Evolutionary conservation across 2,329 filamentous ascomycete genomes (phyloP).

Genomic region (Colletotrichum horii): DNA sequence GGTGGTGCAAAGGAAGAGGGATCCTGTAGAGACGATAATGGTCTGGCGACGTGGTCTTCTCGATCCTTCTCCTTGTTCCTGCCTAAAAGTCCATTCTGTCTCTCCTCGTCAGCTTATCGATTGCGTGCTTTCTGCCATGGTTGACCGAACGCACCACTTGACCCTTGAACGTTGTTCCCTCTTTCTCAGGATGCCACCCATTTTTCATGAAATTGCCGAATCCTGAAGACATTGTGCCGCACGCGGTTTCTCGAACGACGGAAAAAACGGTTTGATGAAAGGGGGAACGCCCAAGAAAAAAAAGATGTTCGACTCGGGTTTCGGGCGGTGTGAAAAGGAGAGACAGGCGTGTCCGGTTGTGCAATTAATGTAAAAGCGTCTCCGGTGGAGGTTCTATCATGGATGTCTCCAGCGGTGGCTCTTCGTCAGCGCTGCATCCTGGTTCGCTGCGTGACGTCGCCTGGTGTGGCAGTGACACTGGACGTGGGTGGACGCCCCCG

Average conservation of each 20-base stretch:
- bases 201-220: slow-evolving; percentile 55
- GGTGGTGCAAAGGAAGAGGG: slow-evolving; percentile 81
- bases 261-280: neutral
- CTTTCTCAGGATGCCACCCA: slow-evolving; percentile 59
- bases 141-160: slow-evolving; percentile 47
- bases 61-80: slow-evolving; percentile 40
- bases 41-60: slow-evolving; percentile 52
- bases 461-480: slow-evolving; percentile 7
- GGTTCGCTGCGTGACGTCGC: slow-evolving; percentile 16
- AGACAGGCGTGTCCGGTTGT: neutral
- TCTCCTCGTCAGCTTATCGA: neutral
- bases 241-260: neutral
- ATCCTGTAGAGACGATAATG: slow-evolving; percentile 75
- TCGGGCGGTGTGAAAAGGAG: slow-evolving; percentile 4
- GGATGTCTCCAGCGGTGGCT: slow-evolving; percentile 3
- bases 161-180: slow-evolving; percentile 42
- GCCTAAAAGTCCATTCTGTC: slow-evolving; percentile 52
- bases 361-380: slow-evolving; percentile 8
- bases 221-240: slow-evolving; percentile 42
- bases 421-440: slow-evolving; percentile 19
- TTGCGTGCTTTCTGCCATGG: neutral
- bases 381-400: slow-evolving; percentile 5
- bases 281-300: neutral
- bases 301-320: neutral
- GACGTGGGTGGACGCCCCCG: neutral